Evolutionary conservation across 2,329 filamentous ascomycete species (phyloP), one percentile per base, ranked within the genome.

Genomic region (Epichloe uncinata): DNA sequence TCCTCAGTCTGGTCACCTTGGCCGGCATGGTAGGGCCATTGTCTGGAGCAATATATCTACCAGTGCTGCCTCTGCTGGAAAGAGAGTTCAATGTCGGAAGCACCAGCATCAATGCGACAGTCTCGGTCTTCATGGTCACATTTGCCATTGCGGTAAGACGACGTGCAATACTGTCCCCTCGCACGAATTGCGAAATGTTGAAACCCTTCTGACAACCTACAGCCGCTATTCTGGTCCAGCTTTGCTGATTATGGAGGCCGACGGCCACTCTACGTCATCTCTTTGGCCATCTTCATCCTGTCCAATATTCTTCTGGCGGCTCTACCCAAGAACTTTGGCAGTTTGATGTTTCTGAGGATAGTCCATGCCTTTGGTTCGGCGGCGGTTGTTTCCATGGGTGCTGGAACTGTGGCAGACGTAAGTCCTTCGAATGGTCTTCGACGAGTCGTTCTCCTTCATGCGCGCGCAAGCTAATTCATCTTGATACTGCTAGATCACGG

Each of bases 21-120:
- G 68, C 67, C 1, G 69, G 68, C 3, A 68, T 70, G 56, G 64
- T 72, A 41, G 69, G 66, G 0, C 69, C 70, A 8, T 52, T 73
- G 16, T 65, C 66, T n/a, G 69, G 68, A 33, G 65, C 63, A n/a
- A 65, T 72, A 34, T 72, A 72, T 55, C 56, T 73, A 2, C 70
- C 69, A 1, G 62, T 65, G 18, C 59, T 73, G 26, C 64, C 61
- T 2, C 53, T 64, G 16, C 57, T 72, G 15, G 62, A 66, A 47
- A 45, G 63, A 13, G 64, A 67, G 40, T 71, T 72, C 51, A 54
- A 64, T 7, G 60, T 61, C 5, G 62, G 61, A 7, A 56, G 57
- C 26, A 63, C 64, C 5, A 61, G 58, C 2, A 66, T 72, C 37
- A 72, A 72, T 54, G 67, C 62, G 3, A 70, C 70, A 0, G 68